Evolutionary conservation across 768 basidiomycete genomes (phyloP).

Genomic region (Trametes cubensis): DNA sequence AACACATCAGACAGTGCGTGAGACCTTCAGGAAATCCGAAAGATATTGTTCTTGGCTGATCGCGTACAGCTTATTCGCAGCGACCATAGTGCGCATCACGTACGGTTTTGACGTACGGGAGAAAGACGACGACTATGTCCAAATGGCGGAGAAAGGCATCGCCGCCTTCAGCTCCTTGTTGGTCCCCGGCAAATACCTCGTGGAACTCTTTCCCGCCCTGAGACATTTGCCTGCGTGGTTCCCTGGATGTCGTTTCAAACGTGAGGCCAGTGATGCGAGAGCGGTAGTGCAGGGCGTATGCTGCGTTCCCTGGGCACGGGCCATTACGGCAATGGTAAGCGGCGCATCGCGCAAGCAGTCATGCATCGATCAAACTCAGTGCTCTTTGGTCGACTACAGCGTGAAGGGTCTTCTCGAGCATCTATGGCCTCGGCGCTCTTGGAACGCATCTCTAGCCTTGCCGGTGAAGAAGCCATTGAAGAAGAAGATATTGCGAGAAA

Average conservation of each 20-base stretch:
- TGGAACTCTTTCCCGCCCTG: constrained; percentile 14
- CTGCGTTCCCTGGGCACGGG: constrained; percentile 20
- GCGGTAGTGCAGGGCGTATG: constrained; percentile 5
- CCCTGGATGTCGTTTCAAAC: constrained; percentile 23
- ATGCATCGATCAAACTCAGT: constrained; percentile 8
- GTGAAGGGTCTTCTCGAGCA: background rate
- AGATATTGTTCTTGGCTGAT: constrained; percentile 1
- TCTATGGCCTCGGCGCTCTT: background rate
- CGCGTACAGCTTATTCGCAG: constrained; percentile 23
- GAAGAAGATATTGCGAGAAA: constrained; percentile 1
- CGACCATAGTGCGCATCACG: constrained; percentile 24
- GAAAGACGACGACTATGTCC: constrained; percentile 10
- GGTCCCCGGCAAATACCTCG: constrained; percentile 11
- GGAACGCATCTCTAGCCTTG: background rate
- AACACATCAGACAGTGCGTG: constrained; percentile 10
- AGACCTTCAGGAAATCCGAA: background rate
- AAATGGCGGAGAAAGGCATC: constrained; percentile 5
- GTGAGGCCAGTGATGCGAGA: constrained; percentile 13
- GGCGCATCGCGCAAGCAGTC: constrained; percentile 18
- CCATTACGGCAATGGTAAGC: constrained; percentile 5
- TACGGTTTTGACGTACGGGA: constrained; percentile 27
- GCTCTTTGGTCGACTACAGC: background rate
- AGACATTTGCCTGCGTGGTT: constrained; percentile 24
- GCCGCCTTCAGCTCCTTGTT: background rate
- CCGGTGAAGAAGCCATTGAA: background rate